phyloP scores from a whole-genome alignment of 2,329 filamentous ascomycete species.

The Sporothrix schenckii region DNA sequence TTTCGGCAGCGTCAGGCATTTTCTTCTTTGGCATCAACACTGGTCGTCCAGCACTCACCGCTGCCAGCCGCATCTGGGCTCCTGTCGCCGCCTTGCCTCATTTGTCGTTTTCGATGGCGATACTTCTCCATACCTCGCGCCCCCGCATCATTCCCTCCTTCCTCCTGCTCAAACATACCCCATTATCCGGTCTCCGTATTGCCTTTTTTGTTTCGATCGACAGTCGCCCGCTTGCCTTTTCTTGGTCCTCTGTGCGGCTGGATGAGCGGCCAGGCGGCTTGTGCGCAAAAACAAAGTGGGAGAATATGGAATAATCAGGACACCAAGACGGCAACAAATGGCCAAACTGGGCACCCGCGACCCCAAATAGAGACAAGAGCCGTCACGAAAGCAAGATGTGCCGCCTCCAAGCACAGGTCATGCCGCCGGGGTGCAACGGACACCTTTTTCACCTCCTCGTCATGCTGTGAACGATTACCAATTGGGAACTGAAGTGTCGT shows the following conservation, averaged over 20 bases:
- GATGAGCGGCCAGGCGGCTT: constrained; percentile 22
- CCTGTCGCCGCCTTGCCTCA: constrained; percentile 6
- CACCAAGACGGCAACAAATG: background rate
- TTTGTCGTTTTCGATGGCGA: constrained; percentile 16
- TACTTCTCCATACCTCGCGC: background rate
- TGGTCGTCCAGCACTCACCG: constrained; percentile 3
- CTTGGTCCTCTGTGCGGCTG: constrained; percentile 17
- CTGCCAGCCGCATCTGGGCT: constrained; percentile 1
- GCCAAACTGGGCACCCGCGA: too few relatives aligned
- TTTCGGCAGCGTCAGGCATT: background rate
- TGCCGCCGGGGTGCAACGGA: constrained; percentile 1
- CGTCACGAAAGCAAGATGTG: background rate
- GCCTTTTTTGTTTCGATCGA: constrained; percentile 22
- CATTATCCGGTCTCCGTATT: constrained; percentile 17
- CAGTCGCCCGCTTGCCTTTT: constrained; percentile 11
- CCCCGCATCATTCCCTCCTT: background rate
- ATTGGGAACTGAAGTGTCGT: background rate
- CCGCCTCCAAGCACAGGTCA: constrained; percentile 7
- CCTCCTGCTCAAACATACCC: background rate
- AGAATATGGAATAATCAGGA: background rate
- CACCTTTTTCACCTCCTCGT: background rate
- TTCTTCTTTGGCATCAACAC: background rate
- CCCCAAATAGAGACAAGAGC: background rate
- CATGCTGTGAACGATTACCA: background rate
- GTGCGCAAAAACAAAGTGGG: background rate